phyloP scores from a whole-genome alignment of 805 yeast species.

The Brettanomyces naardenensis region DNA sequence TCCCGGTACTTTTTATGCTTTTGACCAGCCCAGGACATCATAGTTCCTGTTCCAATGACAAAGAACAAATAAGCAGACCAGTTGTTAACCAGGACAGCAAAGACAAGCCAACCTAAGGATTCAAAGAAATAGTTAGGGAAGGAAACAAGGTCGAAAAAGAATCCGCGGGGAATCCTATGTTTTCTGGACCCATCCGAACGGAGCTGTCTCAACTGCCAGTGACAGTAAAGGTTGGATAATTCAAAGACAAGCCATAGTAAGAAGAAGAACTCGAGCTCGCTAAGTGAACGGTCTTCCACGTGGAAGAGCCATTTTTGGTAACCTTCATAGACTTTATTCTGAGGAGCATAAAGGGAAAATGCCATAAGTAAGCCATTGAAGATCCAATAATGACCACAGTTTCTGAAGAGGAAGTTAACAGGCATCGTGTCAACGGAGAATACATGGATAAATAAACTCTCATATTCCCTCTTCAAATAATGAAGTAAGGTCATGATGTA shows the following conservation, averaged over 20 bases:
- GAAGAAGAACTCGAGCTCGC: constrained; percentile 26
- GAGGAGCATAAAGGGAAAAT: constrained; percentile 24
- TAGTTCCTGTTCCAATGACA: constrained; percentile 65
- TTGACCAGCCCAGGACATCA: constrained; percentile 88
- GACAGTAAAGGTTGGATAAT: constrained; percentile 64
- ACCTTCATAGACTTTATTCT: constrained; percentile 12
- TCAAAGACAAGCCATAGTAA: constrained; percentile 54
- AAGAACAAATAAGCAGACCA: constrained; percentile 69
- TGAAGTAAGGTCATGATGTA: constrained; percentile 59
- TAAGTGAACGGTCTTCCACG: constrained; percentile 32
- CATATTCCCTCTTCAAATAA: constrained; percentile 81
- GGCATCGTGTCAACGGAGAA: constrained; percentile 95
- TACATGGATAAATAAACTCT: constrained; percentile 75
- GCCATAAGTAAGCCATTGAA: constrained; percentile 57
- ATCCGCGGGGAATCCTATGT: constrained; percentile 73
- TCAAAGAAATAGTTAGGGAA: constrained; percentile 95
- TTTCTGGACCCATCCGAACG: constrained; percentile 49
- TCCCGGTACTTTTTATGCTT: constrained; percentile 64
- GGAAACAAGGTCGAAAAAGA: constrained; percentile 72
- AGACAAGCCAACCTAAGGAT: constrained; percentile 62
- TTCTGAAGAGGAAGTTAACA: constrained; percentile 73
- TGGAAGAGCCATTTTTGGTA: constrained; percentile 31
- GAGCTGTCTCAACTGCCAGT: constrained; percentile 53
- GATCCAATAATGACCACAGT: constrained; percentile 90
- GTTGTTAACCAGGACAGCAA: constrained; percentile 67